Conservation (phyloP, 2,329 filamentous ascomycete genomes). For the Apiospora pterosperma region DNA sequence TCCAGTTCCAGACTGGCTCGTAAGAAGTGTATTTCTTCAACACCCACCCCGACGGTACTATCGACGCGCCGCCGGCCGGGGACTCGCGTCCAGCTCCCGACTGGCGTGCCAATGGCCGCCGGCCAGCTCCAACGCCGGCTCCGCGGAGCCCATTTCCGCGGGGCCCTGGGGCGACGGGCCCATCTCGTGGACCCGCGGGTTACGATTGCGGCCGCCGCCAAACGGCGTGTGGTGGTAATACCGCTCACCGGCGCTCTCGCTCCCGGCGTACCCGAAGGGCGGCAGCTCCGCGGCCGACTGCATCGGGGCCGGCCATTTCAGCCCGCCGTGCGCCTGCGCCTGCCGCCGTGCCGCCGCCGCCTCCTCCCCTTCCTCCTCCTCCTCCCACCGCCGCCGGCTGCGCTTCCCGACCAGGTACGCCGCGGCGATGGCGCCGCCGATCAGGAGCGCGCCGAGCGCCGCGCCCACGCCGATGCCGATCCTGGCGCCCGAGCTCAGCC, state of each 20-base stretch:
- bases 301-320: not conserved
- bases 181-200: not conserved
- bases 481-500: conserved; percentile 24
- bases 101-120: not conserved
- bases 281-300: not conserved
- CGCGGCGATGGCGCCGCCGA: conserved; percentile 23
- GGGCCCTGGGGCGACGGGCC: not conserved
- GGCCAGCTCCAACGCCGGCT: not conserved
- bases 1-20: no score
- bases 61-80: not conserved
- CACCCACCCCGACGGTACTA: not conserved
- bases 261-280: not conserved
- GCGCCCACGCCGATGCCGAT: conserved; percentile 33
- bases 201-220: not conserved
- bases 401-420: not conserved
- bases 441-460: conserved; percentile 27
- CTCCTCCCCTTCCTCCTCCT: not conserved
- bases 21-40: no score
- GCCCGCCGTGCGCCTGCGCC: not conserved
- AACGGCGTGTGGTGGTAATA: no score
- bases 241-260: no score
- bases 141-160: not conserved
- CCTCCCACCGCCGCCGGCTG: not conserved
- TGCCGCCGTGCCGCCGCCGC: not conserved
- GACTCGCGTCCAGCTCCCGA: not conserved